phyloP scores from a whole-genome alignment of 2,329 filamentous ascomycete species.

The Aspergillus pseudoviridinutans region DNA sequence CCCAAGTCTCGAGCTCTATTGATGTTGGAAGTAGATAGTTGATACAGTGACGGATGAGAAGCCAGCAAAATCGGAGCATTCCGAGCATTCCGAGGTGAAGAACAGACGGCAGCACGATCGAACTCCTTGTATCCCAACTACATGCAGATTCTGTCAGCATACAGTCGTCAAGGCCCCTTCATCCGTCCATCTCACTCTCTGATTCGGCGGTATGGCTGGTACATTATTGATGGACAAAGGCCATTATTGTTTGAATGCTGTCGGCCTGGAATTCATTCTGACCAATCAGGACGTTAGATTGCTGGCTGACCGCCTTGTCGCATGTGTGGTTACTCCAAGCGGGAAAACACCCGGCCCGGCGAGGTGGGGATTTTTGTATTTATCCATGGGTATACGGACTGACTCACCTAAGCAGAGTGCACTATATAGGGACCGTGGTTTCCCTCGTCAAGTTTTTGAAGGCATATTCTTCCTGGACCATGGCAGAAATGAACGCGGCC shows the following conservation, averaged over 20 bases:
- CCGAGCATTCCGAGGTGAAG: background rate
- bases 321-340: background rate
- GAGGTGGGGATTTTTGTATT: background rate
- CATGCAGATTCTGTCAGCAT: background rate
- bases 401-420: background rate
- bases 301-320: background rate
- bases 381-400: background rate
- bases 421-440: background rate
- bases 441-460: background rate
- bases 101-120: background rate
- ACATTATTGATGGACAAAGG: background rate
- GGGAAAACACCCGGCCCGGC: background rate
- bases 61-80: background rate
- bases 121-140: background rate
- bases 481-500: conserved; percentile 1
- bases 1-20: background rate
- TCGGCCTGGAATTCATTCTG: too few relatives aligned
- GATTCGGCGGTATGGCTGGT: background rate
- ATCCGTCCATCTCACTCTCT: background rate
- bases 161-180: background rate
- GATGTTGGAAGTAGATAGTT: too few relatives aligned
- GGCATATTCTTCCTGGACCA: background rate
- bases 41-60: background rate
- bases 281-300: background rate
- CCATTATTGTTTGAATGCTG: background rate